Evolutionary conservation across 495 filamentous ascomycete genomes (phyloP), one percentile per base, ranked within the genome.

Genomic region (Tetracladium marchalianum): DNA sequence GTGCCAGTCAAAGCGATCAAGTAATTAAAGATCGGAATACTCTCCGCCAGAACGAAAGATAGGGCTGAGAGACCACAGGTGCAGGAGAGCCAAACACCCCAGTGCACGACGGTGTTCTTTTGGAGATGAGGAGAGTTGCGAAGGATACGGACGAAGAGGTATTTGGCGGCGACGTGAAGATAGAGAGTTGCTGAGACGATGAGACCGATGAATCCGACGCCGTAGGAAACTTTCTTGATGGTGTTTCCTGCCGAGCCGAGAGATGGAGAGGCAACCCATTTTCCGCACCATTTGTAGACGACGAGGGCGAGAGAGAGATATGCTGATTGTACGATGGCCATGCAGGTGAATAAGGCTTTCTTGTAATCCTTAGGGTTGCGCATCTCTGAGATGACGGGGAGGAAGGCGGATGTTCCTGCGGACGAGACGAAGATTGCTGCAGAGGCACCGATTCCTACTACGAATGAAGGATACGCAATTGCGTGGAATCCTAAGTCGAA

Each of bases 331-430:
- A 85, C 81, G 41, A 78, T 75, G 46, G 67, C 53, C 55, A 86
- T 82, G 5, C 85, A 77, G 41, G 77, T 58, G 50, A 71, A 72
- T 24, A 89, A 73, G 2, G 84, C 74, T 66, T 85, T 85, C 43
- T 69, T 69, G 58, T 75, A 87, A 57, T 86, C 77, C 40, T 65
- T 57, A 0, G 84, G 83, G 0, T 77, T 70, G 52, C 81, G 75
- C 75, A 92, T 84, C 62, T 92, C 86, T 46, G 83, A 78, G 56
- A 87, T 84, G 56, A 90, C 79, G 44, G 73, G 77, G 66, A 90
- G 42, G 38, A 87, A 82, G 54, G 81, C 75, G 56, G 85, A 68
- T 67, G 86, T 74, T 49, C 82, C 70, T 66, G 82, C 56, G 6
- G 42, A 68, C 66, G 33, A 41, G 10, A 46, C 52, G 43, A 55